Conservation (phyloP, 2,329 filamentous ascomycete species). For the Aspergillus tamarii region DNA sequence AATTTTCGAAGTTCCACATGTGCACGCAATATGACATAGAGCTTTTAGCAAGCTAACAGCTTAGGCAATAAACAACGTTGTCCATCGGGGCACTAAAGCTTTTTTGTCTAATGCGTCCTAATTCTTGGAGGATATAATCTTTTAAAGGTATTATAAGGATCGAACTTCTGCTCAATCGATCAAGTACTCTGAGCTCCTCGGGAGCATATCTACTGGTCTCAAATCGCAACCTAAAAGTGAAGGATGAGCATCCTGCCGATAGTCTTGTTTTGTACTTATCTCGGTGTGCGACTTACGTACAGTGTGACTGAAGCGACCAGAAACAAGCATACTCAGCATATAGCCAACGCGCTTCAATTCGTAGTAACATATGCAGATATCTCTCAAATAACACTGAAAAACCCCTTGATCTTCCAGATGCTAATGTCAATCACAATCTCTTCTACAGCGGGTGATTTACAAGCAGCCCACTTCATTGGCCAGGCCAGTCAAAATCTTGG, state of each 20-base stretch:
- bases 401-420: too few relatives aligned
- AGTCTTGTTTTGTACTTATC: background rate
- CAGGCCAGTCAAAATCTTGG: conserved; percentile 2
- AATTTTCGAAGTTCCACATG: too few relatives aligned
- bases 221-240: too few relatives aligned
- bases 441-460: too few relatives aligned
- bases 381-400: too few relatives aligned
- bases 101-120: background rate
- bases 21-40: too few relatives aligned
- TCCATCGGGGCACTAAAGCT: background rate
- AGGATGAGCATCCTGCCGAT: background rate
- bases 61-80: background rate
- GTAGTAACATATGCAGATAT: too few relatives aligned
- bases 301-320: background rate
- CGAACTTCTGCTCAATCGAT: background rate
- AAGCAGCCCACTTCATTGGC: too few relatives aligned
- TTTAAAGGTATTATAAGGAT: background rate
- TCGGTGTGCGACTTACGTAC: background rate
- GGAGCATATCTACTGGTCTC: background rate
- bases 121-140: background rate
- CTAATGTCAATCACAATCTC: too few relatives aligned
- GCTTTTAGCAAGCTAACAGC: too few relatives aligned
- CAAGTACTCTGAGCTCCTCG: background rate
- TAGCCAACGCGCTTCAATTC: too few relatives aligned
- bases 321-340: background rate